Evolutionary conservation across 345 rosid genomes (phyloP).

Genomic region (Gossypium herbaceum): DNA sequence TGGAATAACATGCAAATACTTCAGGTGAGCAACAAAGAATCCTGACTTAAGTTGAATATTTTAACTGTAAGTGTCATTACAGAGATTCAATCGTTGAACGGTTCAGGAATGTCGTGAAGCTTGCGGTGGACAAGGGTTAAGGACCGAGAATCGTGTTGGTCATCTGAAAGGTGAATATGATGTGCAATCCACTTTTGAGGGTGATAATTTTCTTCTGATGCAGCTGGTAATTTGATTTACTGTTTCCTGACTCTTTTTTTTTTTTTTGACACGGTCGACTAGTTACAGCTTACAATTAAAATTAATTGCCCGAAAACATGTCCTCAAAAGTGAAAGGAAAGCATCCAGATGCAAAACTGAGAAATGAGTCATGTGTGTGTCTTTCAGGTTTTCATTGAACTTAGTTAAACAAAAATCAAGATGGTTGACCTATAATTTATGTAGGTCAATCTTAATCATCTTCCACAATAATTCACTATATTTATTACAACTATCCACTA

Average conservation of each 20-base stretch:
- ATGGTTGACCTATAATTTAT: too few species aligned
- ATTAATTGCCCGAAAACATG: background rate
- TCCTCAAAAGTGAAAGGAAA: background rate
- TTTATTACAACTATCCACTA: too few species aligned
- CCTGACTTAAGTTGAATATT: background rate
- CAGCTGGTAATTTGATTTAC: constrained; percentile 58
- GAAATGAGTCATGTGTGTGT: background rate
- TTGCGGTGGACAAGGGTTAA: constrained; percentile 90
- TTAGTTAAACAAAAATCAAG: too few species aligned
- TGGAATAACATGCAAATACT: constrained; percentile 97
- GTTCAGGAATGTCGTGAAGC: constrained; percentile 95
- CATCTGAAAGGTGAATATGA: constrained; percentile 79
- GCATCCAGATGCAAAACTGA: background rate
- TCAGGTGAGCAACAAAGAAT: constrained; percentile 45
- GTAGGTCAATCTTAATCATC: too few species aligned
- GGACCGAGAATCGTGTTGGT: constrained; percentile 85
- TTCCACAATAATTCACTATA: too few species aligned
- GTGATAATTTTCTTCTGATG: constrained; percentile 87
- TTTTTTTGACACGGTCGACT: background rate
- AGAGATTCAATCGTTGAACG: constrained; percentile 2
- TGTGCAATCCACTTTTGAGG: constrained; percentile 90
- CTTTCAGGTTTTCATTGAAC: too few species aligned
- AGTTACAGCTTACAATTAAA: background rate
- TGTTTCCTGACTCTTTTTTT: background rate
- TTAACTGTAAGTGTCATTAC: background rate